These are phyloP conservation scores for Salix udensis DNA, from an alignment of 345 rosid species.

Conservation along the genomic window DNA sequence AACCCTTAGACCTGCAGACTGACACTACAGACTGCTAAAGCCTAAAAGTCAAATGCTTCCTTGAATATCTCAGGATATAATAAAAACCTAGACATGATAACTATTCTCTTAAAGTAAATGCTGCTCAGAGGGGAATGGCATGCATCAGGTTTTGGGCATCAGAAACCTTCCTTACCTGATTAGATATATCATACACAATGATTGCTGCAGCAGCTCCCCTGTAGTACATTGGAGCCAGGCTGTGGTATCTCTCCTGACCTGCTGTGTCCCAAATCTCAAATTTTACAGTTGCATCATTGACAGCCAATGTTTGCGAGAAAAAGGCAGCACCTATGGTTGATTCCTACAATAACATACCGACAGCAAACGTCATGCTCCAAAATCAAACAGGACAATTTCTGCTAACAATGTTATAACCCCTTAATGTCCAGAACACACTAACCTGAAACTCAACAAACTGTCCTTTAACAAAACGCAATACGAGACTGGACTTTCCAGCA, in stretches of 20 bases:
- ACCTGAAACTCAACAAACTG: conserved; percentile 95
- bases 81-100: not conserved
- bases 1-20: not conserved
- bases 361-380: conserved; percentile 15
- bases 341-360: conserved; percentile 49
- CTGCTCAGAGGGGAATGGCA: not conserved
- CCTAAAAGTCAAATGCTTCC: no score
- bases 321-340: conserved; percentile 98
- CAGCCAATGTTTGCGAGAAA: conserved; percentile 93
- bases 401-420: not conserved
- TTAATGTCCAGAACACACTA: not conserved
- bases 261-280: conserved; percentile 99
- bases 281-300: conserved; percentile 83
- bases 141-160: not conserved
- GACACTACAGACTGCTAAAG: not conserved
- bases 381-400: not conserved
- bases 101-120: not conserved
- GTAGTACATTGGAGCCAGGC: conserved; percentile 98
- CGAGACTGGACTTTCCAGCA: conserved; percentile 93
- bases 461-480: conserved; percentile 82
- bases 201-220: conserved; percentile 96
- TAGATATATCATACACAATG: conserved; percentile 83
- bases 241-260: conserved; percentile 95
- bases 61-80: not conserved
- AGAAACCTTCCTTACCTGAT: conserved; percentile 45